Evolutionary conservation across 495 filamentous ascomycete species (phyloP).

Genomic region (Tuber indicum): DNA sequence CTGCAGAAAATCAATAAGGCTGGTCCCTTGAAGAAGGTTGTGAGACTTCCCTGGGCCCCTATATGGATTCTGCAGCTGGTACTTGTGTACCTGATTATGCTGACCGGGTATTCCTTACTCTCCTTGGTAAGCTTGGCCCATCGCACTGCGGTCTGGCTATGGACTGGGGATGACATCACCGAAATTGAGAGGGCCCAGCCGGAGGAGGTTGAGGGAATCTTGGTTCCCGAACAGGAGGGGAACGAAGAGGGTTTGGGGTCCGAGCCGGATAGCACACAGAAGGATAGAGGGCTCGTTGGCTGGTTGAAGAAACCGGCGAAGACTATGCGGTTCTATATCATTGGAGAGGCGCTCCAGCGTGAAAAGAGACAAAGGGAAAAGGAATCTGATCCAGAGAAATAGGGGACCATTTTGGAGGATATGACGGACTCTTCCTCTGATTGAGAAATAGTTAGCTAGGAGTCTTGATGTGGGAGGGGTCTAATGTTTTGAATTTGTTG

Average conservation of each 20-base stretch:
- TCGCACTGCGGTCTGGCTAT: not conserved
- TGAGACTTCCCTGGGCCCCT: not conserved
- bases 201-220: not conserved
- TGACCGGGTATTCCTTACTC: not conserved
- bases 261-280: not conserved
- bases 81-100: not conserved
- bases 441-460: too few species aligned
- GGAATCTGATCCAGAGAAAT: not conserved
- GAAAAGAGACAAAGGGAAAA: not conserved
- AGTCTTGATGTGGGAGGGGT: too few species aligned
- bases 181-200: not conserved
- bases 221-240: not conserved
- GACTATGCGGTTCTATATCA: not conserved
- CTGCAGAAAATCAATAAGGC: not conserved
- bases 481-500: too few species aligned
- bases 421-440: too few species aligned
- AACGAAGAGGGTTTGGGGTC: too few species aligned
- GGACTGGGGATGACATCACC: not conserved
- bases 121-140: not conserved
- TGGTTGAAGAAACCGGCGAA: not conserved
- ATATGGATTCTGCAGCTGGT: not conserved
- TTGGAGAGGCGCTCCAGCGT: not conserved
- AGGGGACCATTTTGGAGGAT: too few species aligned
- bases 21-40: not conserved
- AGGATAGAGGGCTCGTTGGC: not conserved